Evolutionary conservation across 2,329 filamentous ascomycete genomes (phyloP), one percentile per base, ranked within the genome.

Genomic region (Fusarium liriodendri): DNA sequence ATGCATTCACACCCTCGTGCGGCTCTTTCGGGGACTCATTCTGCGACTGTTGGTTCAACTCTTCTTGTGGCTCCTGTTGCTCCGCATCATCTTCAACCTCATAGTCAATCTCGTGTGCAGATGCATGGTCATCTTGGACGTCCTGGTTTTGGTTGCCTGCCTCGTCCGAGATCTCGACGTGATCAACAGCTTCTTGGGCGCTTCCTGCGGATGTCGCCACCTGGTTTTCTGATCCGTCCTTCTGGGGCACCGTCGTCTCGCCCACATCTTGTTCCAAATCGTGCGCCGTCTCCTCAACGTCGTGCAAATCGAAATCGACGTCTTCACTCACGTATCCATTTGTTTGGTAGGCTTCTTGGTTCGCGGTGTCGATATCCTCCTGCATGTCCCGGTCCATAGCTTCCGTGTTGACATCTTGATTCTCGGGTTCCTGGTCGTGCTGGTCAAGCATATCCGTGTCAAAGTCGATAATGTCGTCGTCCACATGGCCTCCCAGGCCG

Each of bases 391-490:
- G 73, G 4, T 72, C 78, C 18, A 58, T 47, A 13, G n/a, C 47
- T 50, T 65, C 57, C 35, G 57, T 54, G 40, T 40, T 65, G 10
- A 66, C 61, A 10, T 62, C 29, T 7, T 63, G 61, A 52, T 72
- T 64, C 60, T 67, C 38, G 6, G 50, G 11, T 13, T 69, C 64
- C 61, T 75, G 59, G 9, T 76, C 73, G 8, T 69, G 66, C 20
- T 75, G 67, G 40, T 79, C 76, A 18, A 71, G 67, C 72, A 79
- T 79, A 47, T 83, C 83, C 61, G 79, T 82, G 33, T 84, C 83
- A 45, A 83, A 84, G 65, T 83, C 80, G 59, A 84, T 82, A 27
- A 83, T 71, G 64, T 84, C 83, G 16, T 83, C 79, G 42, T 82
- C 79, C 18, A 71, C 66, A 27, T 72, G 76, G 6, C 59, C 64